Conservation (phyloP, 805 yeast species). For the Spathaspora arborariae region DNA sequence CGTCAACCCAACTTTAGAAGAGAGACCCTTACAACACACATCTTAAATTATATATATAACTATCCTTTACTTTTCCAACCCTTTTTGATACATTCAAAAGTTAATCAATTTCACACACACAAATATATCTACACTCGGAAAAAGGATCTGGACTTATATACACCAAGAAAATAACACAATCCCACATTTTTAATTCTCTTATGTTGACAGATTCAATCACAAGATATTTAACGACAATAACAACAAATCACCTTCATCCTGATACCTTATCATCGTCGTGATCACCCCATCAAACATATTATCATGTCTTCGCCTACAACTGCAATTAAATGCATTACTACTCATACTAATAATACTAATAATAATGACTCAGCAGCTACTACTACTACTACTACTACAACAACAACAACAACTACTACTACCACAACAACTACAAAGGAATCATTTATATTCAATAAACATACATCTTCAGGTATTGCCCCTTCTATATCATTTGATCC, state of each 20-base stretch:
- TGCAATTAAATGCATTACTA: too few species aligned
- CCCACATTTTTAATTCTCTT: neutral
- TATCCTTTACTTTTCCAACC: too few species aligned
- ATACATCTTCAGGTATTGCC: neutral
- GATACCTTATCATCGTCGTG: neutral
- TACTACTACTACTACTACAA: neutral
- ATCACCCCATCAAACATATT: neutral
- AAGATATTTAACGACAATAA: neutral
- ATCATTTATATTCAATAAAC: neutral
- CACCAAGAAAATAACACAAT: neutral
- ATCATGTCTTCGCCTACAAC: too few species aligned
- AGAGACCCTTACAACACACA: too few species aligned
- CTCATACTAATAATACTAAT: neutral
- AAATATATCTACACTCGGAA: neutral
- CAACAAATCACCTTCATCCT: neutral
- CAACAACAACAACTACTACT: neutral
- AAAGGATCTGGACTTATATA: neutral
- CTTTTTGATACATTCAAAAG: too few species aligned
- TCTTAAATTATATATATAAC: too few species aligned
- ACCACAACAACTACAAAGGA: neutral
- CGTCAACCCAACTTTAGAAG: too few species aligned
- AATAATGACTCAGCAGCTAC: neutral
- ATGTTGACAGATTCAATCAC: neutral
- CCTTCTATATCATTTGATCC: neutral
- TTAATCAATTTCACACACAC: too few species aligned